Evolutionary conservation across 345 rosid species (phyloP).

Genomic region (Gossypioides kirkii): DNA sequence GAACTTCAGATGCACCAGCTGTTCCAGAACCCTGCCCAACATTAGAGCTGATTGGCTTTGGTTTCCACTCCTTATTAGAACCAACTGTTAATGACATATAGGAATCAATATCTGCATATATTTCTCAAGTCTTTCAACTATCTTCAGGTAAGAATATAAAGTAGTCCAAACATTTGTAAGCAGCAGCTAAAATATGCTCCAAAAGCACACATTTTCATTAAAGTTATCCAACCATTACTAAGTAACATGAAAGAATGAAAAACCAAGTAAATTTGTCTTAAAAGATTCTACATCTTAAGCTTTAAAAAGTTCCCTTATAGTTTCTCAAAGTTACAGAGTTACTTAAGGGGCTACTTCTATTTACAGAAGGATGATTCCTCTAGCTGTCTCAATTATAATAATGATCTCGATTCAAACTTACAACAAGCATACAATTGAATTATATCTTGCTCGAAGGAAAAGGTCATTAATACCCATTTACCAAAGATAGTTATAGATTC

Average conservation of each 20-base stretch:
- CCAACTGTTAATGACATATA: constrained; percentile 40
- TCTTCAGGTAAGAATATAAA: constrained; percentile 14
- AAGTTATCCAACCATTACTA: background rate
- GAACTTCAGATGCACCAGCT: constrained; percentile 42
- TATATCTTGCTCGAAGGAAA: background rate
- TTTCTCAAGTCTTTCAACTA: constrained; percentile 10
- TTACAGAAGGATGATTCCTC: background rate
- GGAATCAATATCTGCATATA: constrained; percentile 13
- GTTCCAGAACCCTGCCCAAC: constrained; percentile 46
- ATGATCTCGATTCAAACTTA: background rate
- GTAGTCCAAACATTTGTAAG: constrained; percentile 4
- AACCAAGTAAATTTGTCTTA: background rate
- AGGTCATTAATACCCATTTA: background rate
- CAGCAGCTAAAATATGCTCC: background rate
- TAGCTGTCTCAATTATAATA: background rate
- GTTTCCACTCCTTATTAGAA: constrained; percentile 84
- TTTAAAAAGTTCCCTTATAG: background rate
- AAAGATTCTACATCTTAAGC: background rate
- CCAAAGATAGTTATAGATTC: background rate
- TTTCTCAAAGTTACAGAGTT: background rate
- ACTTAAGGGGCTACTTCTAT: background rate
- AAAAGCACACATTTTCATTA: background rate
- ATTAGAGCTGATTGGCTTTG: constrained; percentile 56
- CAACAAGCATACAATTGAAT: background rate
- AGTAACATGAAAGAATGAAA: background rate